These are phyloP conservation scores for Abrus pulchellus DNA, from an alignment of 306 rosid genomes.

Conservation along the genomic window DNA sequence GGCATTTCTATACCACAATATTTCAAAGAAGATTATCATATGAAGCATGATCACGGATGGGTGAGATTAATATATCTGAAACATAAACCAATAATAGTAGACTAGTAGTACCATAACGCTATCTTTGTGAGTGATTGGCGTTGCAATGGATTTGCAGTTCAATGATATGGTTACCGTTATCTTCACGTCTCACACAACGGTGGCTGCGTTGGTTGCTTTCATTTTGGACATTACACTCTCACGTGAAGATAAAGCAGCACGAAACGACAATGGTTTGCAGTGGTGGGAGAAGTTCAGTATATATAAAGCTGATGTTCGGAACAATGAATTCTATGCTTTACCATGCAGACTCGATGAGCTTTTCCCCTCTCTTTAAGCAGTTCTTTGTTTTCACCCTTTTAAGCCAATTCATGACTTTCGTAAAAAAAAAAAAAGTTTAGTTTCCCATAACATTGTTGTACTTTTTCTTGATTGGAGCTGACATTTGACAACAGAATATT, in stretches of 20 bases:
- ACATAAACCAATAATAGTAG: not conserved
- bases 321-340: constrained; percentile 72
- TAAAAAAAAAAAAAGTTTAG: not conserved
- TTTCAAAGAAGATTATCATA: constrained; percentile 73
- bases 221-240: constrained; percentile 68
- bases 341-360: constrained; percentile 61
- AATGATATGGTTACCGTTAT: constrained; percentile 61
- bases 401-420: not conserved
- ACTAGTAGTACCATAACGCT: not conserved
- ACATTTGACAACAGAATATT: constrained; percentile 19
- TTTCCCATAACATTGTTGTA: constrained; percentile 15
- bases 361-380: constrained; percentile 59
- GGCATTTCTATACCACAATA: constrained; percentile 88
- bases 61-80: constrained; percentile 54
- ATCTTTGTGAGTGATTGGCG: not conserved
- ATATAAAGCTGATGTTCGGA: constrained; percentile 65
- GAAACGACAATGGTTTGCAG: constrained; percentile 66
- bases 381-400: no score
- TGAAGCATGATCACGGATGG: constrained; percentile 66
- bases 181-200: constrained; percentile 79
- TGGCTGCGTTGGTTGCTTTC: constrained; percentile 74
- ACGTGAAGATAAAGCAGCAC: constrained; percentile 51
- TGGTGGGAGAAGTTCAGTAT: constrained; percentile 84
- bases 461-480: not conserved
- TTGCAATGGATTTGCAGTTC: constrained; percentile 54